A percentile compares a stretch with the other conserved stretches of the same genome.
Conservation (phyloP, 495 filamentous ascomycete species). For the Aspergillus funiculosus region DNA sequence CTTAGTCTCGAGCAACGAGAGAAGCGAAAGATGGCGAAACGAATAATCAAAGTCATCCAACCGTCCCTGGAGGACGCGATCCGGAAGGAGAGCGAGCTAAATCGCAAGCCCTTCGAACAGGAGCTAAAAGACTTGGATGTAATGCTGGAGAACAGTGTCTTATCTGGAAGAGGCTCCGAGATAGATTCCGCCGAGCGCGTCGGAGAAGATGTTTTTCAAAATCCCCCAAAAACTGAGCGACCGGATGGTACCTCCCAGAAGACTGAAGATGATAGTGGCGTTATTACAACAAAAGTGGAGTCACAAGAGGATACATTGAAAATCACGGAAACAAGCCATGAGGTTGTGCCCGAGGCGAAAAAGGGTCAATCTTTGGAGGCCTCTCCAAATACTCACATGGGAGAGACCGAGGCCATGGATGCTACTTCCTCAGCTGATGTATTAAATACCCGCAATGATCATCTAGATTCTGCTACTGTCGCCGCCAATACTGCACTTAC, state of each 20-base stretch:
- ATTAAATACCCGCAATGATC: neutral
- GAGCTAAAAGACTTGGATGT: slow-evolving; percentile 66
- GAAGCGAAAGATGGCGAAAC: slow-evolving; percentile 66
- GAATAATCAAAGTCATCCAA: slow-evolving; percentile 76
- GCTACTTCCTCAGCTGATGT: neutral
- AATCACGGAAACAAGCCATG: slow-evolving; percentile 5
- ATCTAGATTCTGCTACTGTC: too few relatives aligned
- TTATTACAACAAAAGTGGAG: slow-evolving; percentile 18
- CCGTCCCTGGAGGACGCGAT: slow-evolving; percentile 69
- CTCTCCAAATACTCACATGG: slow-evolving; percentile 1
- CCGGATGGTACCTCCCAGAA: slow-evolving; percentile 20
- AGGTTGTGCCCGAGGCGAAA: slow-evolving; percentile 8
- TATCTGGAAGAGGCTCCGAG: slow-evolving; percentile 39
- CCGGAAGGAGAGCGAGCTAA: slow-evolving; percentile 73
- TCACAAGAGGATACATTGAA: slow-evolving; percentile 9
- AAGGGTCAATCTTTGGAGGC: neutral
- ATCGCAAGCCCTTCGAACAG: slow-evolving; percentile 59
- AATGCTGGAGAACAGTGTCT: slow-evolving; percentile 58
- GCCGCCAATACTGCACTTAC: slow-evolving; percentile 7
- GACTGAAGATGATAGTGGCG: slow-evolving; percentile 17
- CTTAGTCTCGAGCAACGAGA: slow-evolving; percentile 61
- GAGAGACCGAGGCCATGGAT: neutral
- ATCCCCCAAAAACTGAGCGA: slow-evolving; percentile 7
- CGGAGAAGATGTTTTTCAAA: slow-evolving; percentile 23
- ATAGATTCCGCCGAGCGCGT: slow-evolving; percentile 27